Percentiles rank a stretch among this genome's conserved stretches.
Evolutionary conservation across 2,329 filamentous ascomycete species (phyloP).

Genomic region (Pestalotiopsis sp.): DNA sequence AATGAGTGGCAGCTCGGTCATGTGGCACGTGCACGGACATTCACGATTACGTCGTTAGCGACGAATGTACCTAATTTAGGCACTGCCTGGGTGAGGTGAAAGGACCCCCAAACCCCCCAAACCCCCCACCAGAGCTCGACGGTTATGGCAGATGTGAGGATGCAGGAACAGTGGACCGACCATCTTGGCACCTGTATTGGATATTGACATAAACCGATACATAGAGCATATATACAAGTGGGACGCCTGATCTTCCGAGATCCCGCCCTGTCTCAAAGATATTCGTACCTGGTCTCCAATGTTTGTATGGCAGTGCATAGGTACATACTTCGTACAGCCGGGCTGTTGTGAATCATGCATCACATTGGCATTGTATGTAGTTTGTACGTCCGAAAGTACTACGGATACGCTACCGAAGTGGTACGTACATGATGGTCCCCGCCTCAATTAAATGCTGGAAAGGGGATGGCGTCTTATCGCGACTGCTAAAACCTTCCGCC

Average conservation of each 20-base stretch:
- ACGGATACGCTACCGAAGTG: not conserved
- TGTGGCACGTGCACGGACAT: conserved; percentile 3
- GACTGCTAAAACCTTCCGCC: not conserved
- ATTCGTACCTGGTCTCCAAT: not conserved
- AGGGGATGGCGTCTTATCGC: not conserved
- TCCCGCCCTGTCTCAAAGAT: not conserved
- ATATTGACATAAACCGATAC: no score
- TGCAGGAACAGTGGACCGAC: no score
- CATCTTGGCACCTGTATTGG: no score
- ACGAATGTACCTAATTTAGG: not conserved
- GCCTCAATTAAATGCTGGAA: not conserved
- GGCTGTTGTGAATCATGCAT: no score
- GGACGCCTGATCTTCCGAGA: not conserved
- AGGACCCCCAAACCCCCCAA: no score
- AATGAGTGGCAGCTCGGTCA: not conserved
- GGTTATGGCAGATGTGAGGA: no score
- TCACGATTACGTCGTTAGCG: not conserved
- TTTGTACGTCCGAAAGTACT: not conserved
- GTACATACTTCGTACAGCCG: no score
- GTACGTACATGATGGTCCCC: not conserved
- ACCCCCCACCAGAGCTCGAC: no score
- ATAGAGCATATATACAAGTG: not conserved
- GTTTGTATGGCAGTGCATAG: not conserved
- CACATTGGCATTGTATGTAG: no score
- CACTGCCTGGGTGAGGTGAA: not conserved